A percentile compares a stretch with the other conserved stretches of the same genome.
These are phyloP conservation scores for Epipyxis sp. DNA, from an alignment of 108 stramenopile genomes.

Conservation along the genomic window DNA sequence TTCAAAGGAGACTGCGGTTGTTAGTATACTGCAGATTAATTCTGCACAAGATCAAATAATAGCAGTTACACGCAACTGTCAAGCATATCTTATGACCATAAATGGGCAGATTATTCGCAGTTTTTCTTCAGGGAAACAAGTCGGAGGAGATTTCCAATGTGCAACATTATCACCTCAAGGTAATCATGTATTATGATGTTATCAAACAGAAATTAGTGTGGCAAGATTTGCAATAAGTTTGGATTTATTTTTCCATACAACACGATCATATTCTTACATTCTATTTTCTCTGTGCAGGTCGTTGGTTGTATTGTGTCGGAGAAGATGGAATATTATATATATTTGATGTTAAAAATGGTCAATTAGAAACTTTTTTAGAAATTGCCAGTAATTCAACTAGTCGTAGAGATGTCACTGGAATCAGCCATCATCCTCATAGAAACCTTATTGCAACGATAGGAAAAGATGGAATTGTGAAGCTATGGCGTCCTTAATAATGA, in stretches of 20 bases:
- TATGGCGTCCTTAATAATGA: too few species aligned
- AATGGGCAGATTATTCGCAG: background rate
- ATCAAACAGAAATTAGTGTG: too few species aligned
- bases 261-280: too few species aligned
- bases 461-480: conserved; percentile 52
- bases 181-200: background rate
- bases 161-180: background rate
- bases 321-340: conserved; percentile 2
- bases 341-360: background rate
- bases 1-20: conserved; percentile 40
- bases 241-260: background rate
- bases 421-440: conserved; percentile 53
- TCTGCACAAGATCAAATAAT: conserved; percentile 40
- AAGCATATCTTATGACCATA: background rate
- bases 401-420: conserved; percentile 43
- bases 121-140: background rate
- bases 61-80: conserved; percentile 38
- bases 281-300: background rate
- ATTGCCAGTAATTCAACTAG: background rate
- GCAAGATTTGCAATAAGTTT: background rate
- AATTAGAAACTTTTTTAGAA: background rate
- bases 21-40: conserved; percentile 43
- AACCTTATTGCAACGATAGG: conserved; percentile 53
- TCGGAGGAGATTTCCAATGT: conserved; percentile 26
- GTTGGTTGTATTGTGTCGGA: conserved; percentile 11